phyloP scores from a whole-genome alignment of 768 basidiomycete genomes.

The Russula dissimulans region DNA sequence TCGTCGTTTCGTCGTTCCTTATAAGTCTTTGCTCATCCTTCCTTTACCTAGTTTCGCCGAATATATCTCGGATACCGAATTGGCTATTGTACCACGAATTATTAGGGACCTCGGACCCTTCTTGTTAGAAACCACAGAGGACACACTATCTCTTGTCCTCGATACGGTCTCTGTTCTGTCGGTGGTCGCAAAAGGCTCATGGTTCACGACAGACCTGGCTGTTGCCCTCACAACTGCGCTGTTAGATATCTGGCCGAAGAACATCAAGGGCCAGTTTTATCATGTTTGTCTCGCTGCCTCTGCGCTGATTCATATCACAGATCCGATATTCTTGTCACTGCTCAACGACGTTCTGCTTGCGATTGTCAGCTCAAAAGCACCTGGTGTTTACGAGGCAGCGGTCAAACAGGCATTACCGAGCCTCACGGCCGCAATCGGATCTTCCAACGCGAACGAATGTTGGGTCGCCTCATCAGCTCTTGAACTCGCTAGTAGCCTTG shows the following conservation, averaged over 20 bases:
- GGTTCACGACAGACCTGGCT: constrained; percentile 63
- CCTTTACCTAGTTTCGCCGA: constrained; percentile 53
- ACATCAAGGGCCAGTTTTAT: constrained; percentile 59
- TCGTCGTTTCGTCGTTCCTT: constrained; percentile 21
- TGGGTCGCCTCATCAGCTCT: constrained; percentile 76
- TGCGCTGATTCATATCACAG: constrained; percentile 31
- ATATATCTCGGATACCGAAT: constrained; percentile 50
- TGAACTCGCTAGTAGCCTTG: constrained; percentile 67
- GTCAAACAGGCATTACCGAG: constrained; percentile 65
- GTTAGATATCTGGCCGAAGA: constrained; percentile 78
- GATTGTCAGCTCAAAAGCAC: constrained; percentile 56
- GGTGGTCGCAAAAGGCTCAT: constrained; percentile 60
- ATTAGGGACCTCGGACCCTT: constrained; percentile 79
- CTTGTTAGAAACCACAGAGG: constrained; percentile 69
- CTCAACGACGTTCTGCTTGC: constrained; percentile 36
- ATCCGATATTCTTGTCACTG: constrained; percentile 58
- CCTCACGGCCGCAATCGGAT: constrained; percentile 55
- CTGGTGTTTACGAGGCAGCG: constrained; percentile 61
- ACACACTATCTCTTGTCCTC: constrained; percentile 79
- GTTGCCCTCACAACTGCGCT: constrained; percentile 54
- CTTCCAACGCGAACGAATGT: constrained; percentile 50
- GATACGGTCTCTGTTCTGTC: constrained; percentile 78
- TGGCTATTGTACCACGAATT: constrained; percentile 62
- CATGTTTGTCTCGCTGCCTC: background rate
- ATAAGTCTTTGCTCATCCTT: background rate